Evolutionary conservation across 257 asterid genomes (phyloP).

Genomic region (Nicotiana obtusifolia): DNA sequence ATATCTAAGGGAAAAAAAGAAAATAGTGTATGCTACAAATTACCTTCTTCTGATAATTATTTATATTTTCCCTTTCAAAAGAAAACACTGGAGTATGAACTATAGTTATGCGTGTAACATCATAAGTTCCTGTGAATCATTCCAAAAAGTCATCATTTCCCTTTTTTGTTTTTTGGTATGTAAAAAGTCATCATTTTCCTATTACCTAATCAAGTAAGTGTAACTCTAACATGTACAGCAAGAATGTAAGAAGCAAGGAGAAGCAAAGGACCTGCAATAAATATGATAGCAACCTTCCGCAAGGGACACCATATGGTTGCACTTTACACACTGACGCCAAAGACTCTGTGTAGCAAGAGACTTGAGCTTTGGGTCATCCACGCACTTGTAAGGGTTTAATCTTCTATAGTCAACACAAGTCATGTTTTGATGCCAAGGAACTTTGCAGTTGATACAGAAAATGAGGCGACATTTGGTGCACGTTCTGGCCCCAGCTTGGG

Average conservation of each 20-base stretch:
- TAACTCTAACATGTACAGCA: not conserved
- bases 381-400: not conserved
- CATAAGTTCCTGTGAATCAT: not conserved
- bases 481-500: not conserved
- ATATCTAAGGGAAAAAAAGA: not conserved
- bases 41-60: not conserved
- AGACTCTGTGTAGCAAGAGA: slow-evolving; percentile 14
- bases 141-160: not conserved
- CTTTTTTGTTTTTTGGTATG: no score
- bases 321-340: slow-evolving; percentile 25
- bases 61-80: not conserved
- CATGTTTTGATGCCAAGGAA: slow-evolving; percentile 26
- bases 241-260: not conserved
- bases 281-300: slow-evolving; percentile 23
- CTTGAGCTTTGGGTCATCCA: slow-evolving; percentile 17
- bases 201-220: not conserved
- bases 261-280: slow-evolving; percentile 8
- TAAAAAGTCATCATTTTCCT: not conserved
- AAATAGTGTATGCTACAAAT: not conserved
- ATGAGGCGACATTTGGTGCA: slow-evolving; percentile 17
- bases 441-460: slow-evolving; percentile 26
- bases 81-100: not conserved
- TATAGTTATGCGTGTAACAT: not conserved
- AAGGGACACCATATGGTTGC: slow-evolving; percentile 26
- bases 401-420: slow-evolving; percentile 19